Evolutionary conservation across 2,329 filamentous ascomycete species (phyloP), one percentile per base, ranked within the genome.

Genomic region (Penicillium sp.): DNA sequence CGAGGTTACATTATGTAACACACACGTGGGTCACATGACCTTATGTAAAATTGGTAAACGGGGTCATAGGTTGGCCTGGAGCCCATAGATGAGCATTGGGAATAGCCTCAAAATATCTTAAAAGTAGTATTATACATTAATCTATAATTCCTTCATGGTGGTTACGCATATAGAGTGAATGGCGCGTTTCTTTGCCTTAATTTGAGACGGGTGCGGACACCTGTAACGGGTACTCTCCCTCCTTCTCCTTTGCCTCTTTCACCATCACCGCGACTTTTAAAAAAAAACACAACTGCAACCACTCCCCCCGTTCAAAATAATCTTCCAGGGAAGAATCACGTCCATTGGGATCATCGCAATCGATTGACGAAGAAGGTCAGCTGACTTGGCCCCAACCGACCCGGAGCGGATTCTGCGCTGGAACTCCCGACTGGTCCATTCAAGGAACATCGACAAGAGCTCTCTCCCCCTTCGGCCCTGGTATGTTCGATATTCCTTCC

Each of bases 401-500:
- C 55, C 45, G 45, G 45, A 49, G 38, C 55, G 55, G 45, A 55
- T 58, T 55, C 56, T 58, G 52, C 56, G 46, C 51, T 50, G 56
- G 52, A 55, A 50, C 56, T 36, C 45, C 36, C 52, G 47, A 43
- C 39, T 45, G 48, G 49, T 38, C 54, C 49, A 52, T 46, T 39
- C 50, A 54, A 34, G 50, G 47, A 58, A 55, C 50, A 50, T 47
- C 45, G 51, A 43, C 50, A 19, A 45, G 21, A 44, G 39, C 50
- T 47, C 56, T 57, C 50, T 48, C 50, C 58, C 57, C 53, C 57
- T 65, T 65, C 53, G 51, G 48, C 53, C 60, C 46, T 48, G 62
- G 65, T 67, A 67, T 58, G 65, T 63, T 53, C 11, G 21, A 49
- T 52, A 19, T 52, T 33, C 19, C 39, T 53, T 51, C 49, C 54